A percentile compares a stretch with the other conserved stretches of the same genome.
Conservation (phyloP, 768 basidiomycete species). For the Mycena latifolia region DNA sequence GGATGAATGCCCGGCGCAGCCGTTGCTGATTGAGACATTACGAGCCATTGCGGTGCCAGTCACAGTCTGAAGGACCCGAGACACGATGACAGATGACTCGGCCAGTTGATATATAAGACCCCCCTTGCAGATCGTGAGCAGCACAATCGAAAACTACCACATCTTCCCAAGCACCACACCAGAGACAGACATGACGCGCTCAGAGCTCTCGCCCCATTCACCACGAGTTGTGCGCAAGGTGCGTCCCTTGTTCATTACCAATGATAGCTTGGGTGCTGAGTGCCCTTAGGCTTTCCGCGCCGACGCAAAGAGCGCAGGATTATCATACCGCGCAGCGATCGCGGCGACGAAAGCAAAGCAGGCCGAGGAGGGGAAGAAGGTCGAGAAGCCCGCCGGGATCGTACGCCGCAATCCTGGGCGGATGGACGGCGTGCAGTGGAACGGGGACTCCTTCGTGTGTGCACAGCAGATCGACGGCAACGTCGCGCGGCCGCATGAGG, state of each 20-base stretch:
- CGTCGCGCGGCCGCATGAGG: slow-evolving; percentile 6
- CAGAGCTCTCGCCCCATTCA: slow-evolving; percentile 23
- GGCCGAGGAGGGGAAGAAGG: slow-evolving; percentile 15
- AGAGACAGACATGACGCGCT: slow-evolving; percentile 24
- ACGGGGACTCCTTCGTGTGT: slow-evolving; percentile 41
- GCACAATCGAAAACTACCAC: not conserved
- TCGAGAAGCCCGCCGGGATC: slow-evolving; percentile 17
- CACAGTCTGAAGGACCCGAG: not conserved
- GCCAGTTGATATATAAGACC: not conserved
- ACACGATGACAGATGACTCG: slow-evolving; percentile 10
- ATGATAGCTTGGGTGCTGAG: not conserved
- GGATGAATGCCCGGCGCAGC: too few species aligned
- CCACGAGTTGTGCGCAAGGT: slow-evolving; percentile 31
- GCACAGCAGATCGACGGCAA: slow-evolving; percentile 40
- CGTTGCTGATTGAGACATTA: not conserved
- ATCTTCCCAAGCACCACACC: not conserved
- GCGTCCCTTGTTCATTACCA: not conserved
- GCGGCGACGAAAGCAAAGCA: slow-evolving; percentile 7
- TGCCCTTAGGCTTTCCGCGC: slow-evolving; percentile 26
- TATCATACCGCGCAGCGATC: slow-evolving; percentile 22
- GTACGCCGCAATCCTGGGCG: slow-evolving; percentile 39
- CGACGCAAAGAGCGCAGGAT: slow-evolving; percentile 13
- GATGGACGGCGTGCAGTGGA: slow-evolving; percentile 43
- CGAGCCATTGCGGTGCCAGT: not conserved
- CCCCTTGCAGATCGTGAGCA: not conserved